Base-by-base conservation (phyloP, 2,329 filamentous ascomycete species). In the Colletotrichum sojae region DNA sequence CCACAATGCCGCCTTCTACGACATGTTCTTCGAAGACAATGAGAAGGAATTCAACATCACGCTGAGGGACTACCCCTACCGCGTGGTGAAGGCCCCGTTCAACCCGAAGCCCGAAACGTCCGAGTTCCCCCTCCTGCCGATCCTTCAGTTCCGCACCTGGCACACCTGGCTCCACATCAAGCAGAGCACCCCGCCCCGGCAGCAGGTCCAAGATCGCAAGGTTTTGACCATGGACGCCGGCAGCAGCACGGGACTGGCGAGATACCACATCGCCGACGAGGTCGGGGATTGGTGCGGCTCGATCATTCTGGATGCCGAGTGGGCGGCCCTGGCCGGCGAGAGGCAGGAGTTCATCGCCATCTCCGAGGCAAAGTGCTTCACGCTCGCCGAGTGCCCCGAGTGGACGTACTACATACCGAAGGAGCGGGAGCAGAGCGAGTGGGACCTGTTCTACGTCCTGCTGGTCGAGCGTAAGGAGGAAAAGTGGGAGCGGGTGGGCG, bases 351-450 rank as follows among this genome's bases (percentile, higher is more conserved):
- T 80, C 63, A 75, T 80, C 40, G 78, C 80, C 6, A 72, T 81
- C 12, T 79, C 76, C 0, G 76, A 80, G 3, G 78, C 79, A 4
- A 79, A 78, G 63, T 56, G 58, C 0, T 80, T 82, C 61, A 75
- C 76, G 4, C 36, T 67, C 5, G 74, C 75, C 0, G 78, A 81
- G 70, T 77, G 71, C 51, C 64, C 68, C 9, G 71, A 57, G n/a
- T 80, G 78, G 78, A 79, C 73, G 2, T 78, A 78, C 65, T 81
- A 79, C 48, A 74, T 79, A 8, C 77, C 78, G 16, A 74, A 76
- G 55, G 76, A 79, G 63, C 66, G 75, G 15, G 71, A 77, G 15
- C 69, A 78, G 65, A 75, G 72, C 12, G 74, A 78, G 58, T 81
- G 78, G 78, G 74, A 78, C 63, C 13, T 80, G 31, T 79, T 73